Percentiles rank a stretch among this genome's conserved stretches.
These are phyloP conservation scores for Friedmanniomyces endolithicus DNA, from an alignment of 495 filamentous ascomycete species.

Conservation along the genomic window DNA sequence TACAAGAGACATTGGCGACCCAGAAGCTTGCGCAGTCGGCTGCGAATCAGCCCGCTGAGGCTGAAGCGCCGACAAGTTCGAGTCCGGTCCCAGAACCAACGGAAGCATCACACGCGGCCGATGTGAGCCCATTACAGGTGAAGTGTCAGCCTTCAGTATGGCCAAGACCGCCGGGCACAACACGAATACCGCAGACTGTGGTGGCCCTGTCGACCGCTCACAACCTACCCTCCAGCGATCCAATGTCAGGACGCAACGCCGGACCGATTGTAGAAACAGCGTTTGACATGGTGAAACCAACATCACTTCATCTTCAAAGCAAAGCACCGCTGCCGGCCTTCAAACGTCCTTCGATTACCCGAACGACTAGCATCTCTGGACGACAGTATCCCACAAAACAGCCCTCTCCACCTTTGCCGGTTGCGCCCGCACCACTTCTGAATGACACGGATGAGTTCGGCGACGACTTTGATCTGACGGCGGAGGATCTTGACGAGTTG, in stretches of 20 bases:
- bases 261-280: background rate
- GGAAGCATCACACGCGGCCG: conserved; percentile 24
- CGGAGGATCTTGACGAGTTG: conserved; percentile 23
- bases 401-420: conserved; percentile 3
- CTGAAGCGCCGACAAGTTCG: conserved; percentile 37
- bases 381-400: conserved; percentile 6
- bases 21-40: conserved; percentile 25
- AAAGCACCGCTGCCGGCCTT: conserved; percentile 16
- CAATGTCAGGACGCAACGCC: background rate
- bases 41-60: background rate
- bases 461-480: conserved; percentile 33
- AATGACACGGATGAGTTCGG: conserved; percentile 40
- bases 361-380: background rate
- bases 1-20: conserved; percentile 48
- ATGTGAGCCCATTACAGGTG: conserved; percentile 37
- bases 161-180: background rate
- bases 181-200: background rate
- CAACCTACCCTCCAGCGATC: background rate
- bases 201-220: background rate
- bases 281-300: background rate
- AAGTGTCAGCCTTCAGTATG: conserved; percentile 9
- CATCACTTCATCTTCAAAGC: conserved; percentile 11
- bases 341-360: conserved; percentile 9
- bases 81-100: conserved; percentile 40
- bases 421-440: conserved; percentile 18